Evolutionary conservation across 352 stramenopile genomes (phyloP).

Genomic region (Phytophthora pinifolia): DNA sequence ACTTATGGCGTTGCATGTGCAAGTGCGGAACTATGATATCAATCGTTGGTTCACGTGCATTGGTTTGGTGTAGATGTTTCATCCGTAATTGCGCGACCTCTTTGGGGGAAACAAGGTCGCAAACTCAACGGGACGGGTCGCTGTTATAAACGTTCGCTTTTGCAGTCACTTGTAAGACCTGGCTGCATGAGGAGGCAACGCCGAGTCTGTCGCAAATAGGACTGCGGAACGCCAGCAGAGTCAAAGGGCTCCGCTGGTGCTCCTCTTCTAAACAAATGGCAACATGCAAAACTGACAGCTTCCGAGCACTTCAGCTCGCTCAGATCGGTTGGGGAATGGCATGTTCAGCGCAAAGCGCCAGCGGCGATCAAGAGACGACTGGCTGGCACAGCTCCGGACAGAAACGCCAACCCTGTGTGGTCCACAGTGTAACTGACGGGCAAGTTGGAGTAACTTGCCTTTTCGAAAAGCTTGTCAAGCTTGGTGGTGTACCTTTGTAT

Average conservation of each 20-base stretch:
- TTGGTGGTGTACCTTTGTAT: constrained; percentile 9
- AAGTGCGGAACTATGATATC: not conserved
- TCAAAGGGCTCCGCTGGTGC: not conserved
- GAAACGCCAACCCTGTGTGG: not conserved
- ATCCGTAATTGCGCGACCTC: constrained; percentile 82
- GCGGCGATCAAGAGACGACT: constrained; percentile 6
- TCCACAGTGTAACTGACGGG: not conserved
- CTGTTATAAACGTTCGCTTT: constrained; percentile 86
- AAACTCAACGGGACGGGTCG: constrained; percentile 85
- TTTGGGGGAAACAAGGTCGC: constrained; percentile 61
- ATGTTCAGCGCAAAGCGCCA: not conserved
- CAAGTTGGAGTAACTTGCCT: constrained; percentile 3
- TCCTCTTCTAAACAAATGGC: constrained; percentile 12
- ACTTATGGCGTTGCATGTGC: no score
- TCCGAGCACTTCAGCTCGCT: constrained; percentile 2
- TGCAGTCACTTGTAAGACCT: constrained; percentile 87
- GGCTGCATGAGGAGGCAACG: constrained; percentile 51
- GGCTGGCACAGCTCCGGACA: constrained; percentile 10
- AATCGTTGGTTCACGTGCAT: not conserved
- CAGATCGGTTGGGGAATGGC: constrained; percentile 17
- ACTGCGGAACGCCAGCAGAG: constrained; percentile 48
- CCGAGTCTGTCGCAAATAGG: constrained; percentile 87
- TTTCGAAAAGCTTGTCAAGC: constrained; percentile 1
- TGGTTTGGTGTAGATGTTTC: constrained; percentile 41
- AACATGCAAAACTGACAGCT: constrained; percentile 3